Evolutionary conservation across 306 rosid genomes (phyloP).

Genomic region (Quercus bicolor): DNA sequence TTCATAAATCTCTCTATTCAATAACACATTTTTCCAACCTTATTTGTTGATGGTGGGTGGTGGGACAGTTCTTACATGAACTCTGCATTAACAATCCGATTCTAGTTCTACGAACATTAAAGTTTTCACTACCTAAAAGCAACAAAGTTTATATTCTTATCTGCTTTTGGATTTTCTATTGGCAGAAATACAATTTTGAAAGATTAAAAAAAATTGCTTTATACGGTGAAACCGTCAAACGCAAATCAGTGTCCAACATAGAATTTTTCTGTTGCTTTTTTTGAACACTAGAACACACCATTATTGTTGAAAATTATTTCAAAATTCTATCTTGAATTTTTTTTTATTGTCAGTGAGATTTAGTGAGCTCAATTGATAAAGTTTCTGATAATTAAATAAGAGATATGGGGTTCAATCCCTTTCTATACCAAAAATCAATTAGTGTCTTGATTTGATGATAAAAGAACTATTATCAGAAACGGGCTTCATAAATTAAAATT

Average conservation of each 20-base stretch:
- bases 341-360: no score
- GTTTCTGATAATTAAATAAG: no score
- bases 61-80: background rate
- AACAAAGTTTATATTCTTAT: background rate
- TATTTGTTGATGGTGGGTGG: conserved; percentile 17
- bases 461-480: no score
- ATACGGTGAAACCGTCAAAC: no score
- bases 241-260: no score
- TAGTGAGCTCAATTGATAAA: no score
- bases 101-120: background rate
- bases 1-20: conserved; percentile 1
- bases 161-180: background rate
- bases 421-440: rapidly evolving
- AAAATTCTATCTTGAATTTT: no score
- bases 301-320: no score
- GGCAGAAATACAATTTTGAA: background rate
- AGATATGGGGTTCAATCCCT: rapidly evolving
- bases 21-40: conserved; percentile 13
- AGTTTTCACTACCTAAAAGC: background rate
- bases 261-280: no score
- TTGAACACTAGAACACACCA: no score
- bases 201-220: background rate
- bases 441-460: no score
- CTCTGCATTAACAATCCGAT: background rate
- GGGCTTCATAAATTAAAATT: rapidly evolving